Conservation (phyloP, 106 monocot genomes). For the Gastrodia elata region DNA sequence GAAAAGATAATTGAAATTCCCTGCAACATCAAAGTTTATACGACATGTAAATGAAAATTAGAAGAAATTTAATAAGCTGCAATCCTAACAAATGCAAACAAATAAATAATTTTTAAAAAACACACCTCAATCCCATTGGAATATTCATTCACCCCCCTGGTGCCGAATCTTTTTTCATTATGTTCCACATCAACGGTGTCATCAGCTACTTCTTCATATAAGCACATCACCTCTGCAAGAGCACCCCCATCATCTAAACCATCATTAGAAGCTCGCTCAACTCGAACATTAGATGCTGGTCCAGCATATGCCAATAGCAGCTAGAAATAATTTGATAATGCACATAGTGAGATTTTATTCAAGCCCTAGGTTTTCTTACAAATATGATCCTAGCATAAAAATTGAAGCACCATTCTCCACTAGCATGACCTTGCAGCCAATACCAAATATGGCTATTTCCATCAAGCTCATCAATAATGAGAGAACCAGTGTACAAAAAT, state of each 20-base stretch:
- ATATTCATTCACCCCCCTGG: constrained; percentile 18
- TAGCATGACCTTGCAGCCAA: not conserved
- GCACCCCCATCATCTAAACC: constrained; percentile 72
- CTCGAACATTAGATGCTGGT: constrained; percentile 59
- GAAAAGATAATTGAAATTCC: not conserved
- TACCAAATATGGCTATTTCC: not conserved
- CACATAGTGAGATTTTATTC: not conserved
- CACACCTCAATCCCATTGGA: constrained; percentile 58
- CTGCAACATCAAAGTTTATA: not conserved
- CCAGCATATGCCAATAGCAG: constrained; percentile 65
- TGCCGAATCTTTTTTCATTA: constrained; percentile 9
- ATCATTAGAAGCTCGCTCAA: constrained; percentile 45
- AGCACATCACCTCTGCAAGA: constrained; percentile 71
- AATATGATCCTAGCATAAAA: not conserved
- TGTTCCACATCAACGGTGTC: constrained; percentile 11
- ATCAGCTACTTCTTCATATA: constrained; percentile 48
- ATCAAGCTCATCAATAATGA: not conserved
- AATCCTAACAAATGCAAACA: not conserved
- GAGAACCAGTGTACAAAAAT: not conserved
- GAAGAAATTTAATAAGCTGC: not conserved
- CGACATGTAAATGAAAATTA: not conserved
- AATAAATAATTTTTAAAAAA: not conserved
- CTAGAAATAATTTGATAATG: constrained; percentile 24
- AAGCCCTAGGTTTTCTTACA: not conserved
- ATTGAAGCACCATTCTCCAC: not conserved